Percentiles rank a stretch among this genome's conserved stretches.
phyloP scores from a whole-genome alignment of 176 grass and related monocot genomes.

The Ensete glaucum region DNA sequence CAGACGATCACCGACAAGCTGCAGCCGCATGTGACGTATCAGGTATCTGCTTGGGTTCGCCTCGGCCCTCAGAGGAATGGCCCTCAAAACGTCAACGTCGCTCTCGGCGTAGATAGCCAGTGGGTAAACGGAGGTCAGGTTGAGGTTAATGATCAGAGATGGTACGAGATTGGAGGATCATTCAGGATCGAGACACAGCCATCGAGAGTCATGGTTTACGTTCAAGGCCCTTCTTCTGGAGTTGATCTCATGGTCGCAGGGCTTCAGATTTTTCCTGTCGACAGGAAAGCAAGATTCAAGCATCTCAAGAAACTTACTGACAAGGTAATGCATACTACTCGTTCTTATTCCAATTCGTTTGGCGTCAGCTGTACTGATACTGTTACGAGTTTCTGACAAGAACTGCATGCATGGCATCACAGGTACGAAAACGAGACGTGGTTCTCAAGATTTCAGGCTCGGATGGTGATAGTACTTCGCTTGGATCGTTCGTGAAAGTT shows the following conservation, averaged over 20 bases:
- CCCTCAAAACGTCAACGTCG: slow-evolving; percentile 44
- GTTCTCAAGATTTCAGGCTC: slow-evolving; percentile 40
- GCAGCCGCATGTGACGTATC: slow-evolving; percentile 54
- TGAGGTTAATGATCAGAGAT: slow-evolving; percentile 47
- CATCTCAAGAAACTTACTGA: slow-evolving; percentile 54
- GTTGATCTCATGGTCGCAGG: slow-evolving; percentile 82
- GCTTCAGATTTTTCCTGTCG: slow-evolving; percentile 64
- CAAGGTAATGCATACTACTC: slow-evolving; percentile 29
- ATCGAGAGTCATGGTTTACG: slow-evolving; percentile 47
- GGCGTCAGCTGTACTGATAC: neutral
- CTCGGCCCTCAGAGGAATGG: slow-evolving; percentile 24
- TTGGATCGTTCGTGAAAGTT: slow-evolving; percentile 33
- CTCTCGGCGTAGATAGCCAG: slow-evolving; percentile 47
- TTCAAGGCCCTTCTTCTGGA: slow-evolving; percentile 56
- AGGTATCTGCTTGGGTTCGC: slow-evolving; percentile 77
- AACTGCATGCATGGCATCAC: neutral
- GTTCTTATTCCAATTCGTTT: neutral
- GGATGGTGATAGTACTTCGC: neutral
- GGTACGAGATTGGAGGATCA: slow-evolving; percentile 78
- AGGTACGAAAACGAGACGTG: slow-evolving; percentile 68
- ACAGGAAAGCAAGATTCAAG: slow-evolving; percentile 40
- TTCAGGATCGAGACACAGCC: slow-evolving; percentile 59
- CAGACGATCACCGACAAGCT: slow-evolving; percentile 71
- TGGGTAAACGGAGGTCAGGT: slow-evolving; percentile 77
- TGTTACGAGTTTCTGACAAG: neutral